Percentiles rank a stretch among this genome's conserved stretches.
Evolutionary conservation across 768 basidiomycete species (phyloP).

Genomic region (Amanita jacksonii): DNA sequence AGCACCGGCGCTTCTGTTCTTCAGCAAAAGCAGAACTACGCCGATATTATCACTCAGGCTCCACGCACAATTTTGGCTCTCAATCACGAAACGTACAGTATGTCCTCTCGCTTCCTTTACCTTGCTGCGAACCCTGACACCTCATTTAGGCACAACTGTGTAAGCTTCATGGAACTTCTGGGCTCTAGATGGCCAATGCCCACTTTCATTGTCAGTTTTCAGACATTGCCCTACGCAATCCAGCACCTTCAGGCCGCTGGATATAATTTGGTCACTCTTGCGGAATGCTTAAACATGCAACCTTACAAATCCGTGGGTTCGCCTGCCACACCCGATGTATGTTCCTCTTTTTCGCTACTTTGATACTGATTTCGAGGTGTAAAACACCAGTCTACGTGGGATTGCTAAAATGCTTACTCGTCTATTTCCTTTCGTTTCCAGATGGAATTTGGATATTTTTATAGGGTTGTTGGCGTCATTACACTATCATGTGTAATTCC

Average conservation of each 20-base stretch:
- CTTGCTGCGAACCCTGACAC: conserved; percentile 1
- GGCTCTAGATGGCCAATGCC: background rate
- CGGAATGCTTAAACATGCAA: conserved; percentile 29
- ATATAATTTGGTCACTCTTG: conserved; percentile 32
- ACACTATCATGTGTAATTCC: no score
- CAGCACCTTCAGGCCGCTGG: conserved; percentile 26
- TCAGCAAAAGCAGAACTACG: conserved; percentile 22
- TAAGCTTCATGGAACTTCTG: conserved; percentile 11
- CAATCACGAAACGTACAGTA: conserved; percentile 29
- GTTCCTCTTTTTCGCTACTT: conserved; percentile 10
- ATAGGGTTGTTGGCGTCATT: no score
- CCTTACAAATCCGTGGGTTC: conserved; percentile 26
- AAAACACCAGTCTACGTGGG: no score
- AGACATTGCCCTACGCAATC: conserved; percentile 31
- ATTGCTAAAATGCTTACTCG: no score
- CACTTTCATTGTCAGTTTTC: conserved; percentile 15
- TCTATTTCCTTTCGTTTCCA: no score
- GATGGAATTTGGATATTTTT: no score
- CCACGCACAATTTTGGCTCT: conserved; percentile 29
- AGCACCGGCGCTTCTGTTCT: conserved; percentile 21
- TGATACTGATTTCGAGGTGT: no score
- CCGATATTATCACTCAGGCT: conserved; percentile 16
- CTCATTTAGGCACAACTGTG: conserved; percentile 15
- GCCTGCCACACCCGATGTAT: conserved; percentile 23
- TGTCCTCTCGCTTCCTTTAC: conserved; percentile 6